Percentiles rank a stretch among this genome's conserved stretches.
Evolutionary conservation across 768 basidiomycete species (phyloP).

Genomic region (Mycena crocata): DNA sequence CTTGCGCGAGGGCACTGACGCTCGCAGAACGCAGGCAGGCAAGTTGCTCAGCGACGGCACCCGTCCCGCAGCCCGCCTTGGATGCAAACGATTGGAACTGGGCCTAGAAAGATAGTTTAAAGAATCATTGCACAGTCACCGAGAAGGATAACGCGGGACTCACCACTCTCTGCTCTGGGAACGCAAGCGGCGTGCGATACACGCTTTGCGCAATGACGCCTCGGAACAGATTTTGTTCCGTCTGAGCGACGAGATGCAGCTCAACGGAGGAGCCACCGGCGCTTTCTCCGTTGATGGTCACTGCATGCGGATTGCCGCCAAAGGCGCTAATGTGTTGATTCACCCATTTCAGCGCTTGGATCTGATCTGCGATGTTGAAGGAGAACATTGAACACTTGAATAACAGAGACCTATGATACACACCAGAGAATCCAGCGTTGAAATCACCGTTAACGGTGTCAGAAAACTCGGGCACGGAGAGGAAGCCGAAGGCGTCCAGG

Average conservation of each 20-base stretch:
- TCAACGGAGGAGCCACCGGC: slow-evolving; percentile 68
- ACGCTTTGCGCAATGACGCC: slow-evolving; percentile 74
- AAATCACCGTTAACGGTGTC: slow-evolving; percentile 56
- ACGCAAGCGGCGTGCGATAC: slow-evolving; percentile 62
- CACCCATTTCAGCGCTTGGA: slow-evolving; percentile 73
- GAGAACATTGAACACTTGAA: too few relatives aligned
- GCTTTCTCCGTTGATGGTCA: slow-evolving; percentile 71
- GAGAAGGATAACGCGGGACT: slow-evolving; percentile 1
- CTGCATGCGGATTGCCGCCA: slow-evolving; percentile 70
- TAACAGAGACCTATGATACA: too few relatives aligned
- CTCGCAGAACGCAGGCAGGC: slow-evolving; percentile 62
- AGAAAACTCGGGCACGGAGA: slow-evolving; percentile 60
- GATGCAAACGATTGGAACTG: slow-evolving; percentile 64
- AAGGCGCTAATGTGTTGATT: slow-evolving; percentile 69
- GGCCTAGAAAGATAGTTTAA: slow-evolving; percentile 46
- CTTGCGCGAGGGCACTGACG: slow-evolving; percentile 62
- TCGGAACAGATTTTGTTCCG: slow-evolving; percentile 55
- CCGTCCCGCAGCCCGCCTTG: slow-evolving; percentile 61
- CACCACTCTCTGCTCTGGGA: slow-evolving; percentile 65
- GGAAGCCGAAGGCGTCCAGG: slow-evolving; percentile 72
- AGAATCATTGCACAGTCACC: too few relatives aligned
- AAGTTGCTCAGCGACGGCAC: slow-evolving; percentile 49
- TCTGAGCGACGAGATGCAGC: slow-evolving; percentile 65
- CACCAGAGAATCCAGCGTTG: slow-evolving; percentile 64
- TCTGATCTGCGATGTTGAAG: too few relatives aligned